Conservation (phyloP, 768 basidiomycete species). For the Cystofilobasidium ferigula region DNA sequence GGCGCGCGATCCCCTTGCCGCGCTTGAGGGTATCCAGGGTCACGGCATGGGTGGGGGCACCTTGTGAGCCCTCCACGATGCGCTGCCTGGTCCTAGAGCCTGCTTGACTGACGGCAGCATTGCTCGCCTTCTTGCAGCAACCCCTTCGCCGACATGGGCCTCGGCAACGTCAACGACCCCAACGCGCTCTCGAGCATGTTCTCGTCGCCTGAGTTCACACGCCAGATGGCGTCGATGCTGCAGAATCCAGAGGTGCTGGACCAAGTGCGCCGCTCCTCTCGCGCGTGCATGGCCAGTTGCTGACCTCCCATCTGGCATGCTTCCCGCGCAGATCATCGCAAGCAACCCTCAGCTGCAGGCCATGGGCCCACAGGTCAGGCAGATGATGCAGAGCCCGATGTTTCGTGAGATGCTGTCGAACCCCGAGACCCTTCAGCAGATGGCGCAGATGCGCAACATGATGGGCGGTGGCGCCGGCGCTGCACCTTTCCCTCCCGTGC, state of each 20-base stretch:
- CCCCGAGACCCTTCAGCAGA: constrained; percentile 19
- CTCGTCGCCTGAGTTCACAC: constrained; percentile 68
- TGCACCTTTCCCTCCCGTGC: constrained; percentile 24
- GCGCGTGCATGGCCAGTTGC: not conserved
- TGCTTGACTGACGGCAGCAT: constrained; percentile 43
- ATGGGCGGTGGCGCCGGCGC: constrained; percentile 19
- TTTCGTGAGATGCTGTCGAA: constrained; percentile 22
- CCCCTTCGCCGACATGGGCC: constrained; percentile 79
- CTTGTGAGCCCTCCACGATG: constrained; percentile 42
- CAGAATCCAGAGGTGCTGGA: constrained; percentile 23
- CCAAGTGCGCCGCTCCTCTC: constrained; percentile 1
- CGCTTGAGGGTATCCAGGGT: constrained; percentile 63
- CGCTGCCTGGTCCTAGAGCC: too few relatives aligned
- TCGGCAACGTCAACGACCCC: constrained; percentile 75
- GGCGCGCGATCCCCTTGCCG: constrained; percentile 64
- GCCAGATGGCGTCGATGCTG: constrained; percentile 53
- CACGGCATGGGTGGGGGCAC: constrained; percentile 48
- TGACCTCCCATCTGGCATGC: not conserved
- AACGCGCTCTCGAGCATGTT: constrained; percentile 86
- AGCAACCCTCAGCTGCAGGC: constrained; percentile 20
- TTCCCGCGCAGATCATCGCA: constrained; percentile 19
- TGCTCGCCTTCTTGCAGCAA: constrained; percentile 45
- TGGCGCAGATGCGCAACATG: constrained; percentile 26
- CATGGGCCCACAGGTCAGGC: constrained; percentile 23
- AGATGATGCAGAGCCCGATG: constrained; percentile 22